Evolutionary conservation across 352 stramenopile genomes (phyloP), one percentile per base, ranked within the genome.

Genomic region (Phytophthora citrophthora): DNA sequence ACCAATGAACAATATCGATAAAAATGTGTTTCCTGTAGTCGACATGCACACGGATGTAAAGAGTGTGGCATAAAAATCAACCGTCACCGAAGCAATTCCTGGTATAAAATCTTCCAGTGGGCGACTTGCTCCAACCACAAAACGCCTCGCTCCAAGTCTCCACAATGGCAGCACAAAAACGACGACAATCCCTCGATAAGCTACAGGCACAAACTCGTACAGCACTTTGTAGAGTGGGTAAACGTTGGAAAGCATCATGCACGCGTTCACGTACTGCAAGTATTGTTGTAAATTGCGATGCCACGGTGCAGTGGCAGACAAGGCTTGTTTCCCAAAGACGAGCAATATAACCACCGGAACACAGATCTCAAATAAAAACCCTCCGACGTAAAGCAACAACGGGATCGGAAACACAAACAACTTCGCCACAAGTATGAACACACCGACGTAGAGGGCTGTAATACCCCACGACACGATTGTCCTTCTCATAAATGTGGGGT

Each of bases 21-120:
- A 40, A 34, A 7, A 46, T 5, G 49, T 47, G 4, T 44, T 63
- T 32, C 32, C 39, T 13, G 50, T 9, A 12, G 48, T 67, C 4
- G 47, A 59, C 34, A 67, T 59, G 36, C 62, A 70, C 24, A 70
- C 49, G 11, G 49, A 66, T 3, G 59, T 31, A 18, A 66, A 70
- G 2, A 70, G 49, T 10, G 49, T 15, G 23, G 43, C 38, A 6
- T 56, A 70, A 13, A 66, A 47, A 13, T 70, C 62, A 0, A 58
- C 41, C 2, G n/a, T 26, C 15, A 70, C 32, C 2, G 57, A 39
- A n/a, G 67, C 52, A 1, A 51, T 47, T 20, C 20, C 39, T 13
- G 58, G 58, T 8, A 60, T 53, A 18, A 54, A 58, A 23, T 60
- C 57, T 49, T 65, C 57, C 5, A 49, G 29, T 9, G 52, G 36